Percentiles rank a stretch among this genome's conserved stretches.
phyloP scores from a whole-genome alignment of 805 yeast species.

The Yarrowia sp. region DNA sequence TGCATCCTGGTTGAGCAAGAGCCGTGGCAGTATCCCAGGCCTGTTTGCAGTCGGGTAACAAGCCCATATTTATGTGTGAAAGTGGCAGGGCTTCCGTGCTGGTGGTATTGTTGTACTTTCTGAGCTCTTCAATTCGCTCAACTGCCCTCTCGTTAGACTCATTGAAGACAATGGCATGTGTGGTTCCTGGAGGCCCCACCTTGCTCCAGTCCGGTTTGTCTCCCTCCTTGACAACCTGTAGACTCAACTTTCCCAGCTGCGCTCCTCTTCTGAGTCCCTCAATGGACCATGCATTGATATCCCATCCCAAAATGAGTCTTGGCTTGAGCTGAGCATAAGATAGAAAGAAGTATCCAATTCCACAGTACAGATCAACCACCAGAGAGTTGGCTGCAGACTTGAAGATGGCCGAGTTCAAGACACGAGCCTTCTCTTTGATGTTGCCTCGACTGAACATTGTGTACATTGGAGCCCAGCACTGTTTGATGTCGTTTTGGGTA shows the following conservation, averaged over 20 bases:
- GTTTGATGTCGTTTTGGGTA: constrained; percentile 69
- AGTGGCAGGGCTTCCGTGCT: constrained; percentile 32
- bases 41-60: constrained; percentile 65
- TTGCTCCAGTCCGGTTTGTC: constrained; percentile 34
- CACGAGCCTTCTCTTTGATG: constrained; percentile 71
- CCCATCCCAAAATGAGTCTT: constrained; percentile 65
- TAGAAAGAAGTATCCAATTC: constrained; percentile 80
- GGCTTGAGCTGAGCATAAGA: constrained; percentile 60
- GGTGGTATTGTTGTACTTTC: constrained; percentile 7
- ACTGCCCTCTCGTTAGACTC: constrained; percentile 60
- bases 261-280: constrained; percentile 65
- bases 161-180: constrained; percentile 50
- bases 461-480: constrained; percentile 78
- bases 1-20: constrained; percentile 26
- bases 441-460: constrained; percentile 90
- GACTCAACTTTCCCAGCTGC: constrained; percentile 43
- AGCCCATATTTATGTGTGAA: constrained; percentile 70
- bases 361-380: constrained; percentile 72
- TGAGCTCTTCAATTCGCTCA: constrained; percentile 38
- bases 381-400: constrained; percentile 39
- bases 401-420: constrained; percentile 39
- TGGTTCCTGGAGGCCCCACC: constrained; percentile 30
- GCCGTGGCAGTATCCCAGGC: constrained; percentile 53
- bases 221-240: constrained; percentile 38
- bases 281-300: constrained; percentile 78